These are phyloP conservation scores for Turritis glabra DNA, from an alignment of 345 rosid genomes.

Conservation along the genomic window DNA sequence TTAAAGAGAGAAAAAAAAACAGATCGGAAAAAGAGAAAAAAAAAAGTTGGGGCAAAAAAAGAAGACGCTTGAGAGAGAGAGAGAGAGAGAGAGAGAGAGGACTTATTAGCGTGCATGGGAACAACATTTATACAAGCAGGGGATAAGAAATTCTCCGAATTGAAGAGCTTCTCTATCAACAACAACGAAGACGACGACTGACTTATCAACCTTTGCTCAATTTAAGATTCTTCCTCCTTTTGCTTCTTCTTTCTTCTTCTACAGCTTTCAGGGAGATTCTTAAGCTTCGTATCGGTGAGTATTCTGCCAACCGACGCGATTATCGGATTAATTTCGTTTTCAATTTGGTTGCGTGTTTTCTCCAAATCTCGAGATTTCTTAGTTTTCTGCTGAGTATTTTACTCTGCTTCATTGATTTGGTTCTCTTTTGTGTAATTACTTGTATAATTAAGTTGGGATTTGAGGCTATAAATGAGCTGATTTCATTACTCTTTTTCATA, in stretches of 20 bases:
- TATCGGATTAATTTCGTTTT: neutral
- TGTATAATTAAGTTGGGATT: neutral
- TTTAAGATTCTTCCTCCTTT: neutral
- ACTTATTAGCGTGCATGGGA: slow-evolving; percentile 38
- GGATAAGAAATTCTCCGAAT: slow-evolving; percentile 7
- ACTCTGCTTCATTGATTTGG: neutral
- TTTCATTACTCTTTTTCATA: neutral
- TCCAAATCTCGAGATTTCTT: neutral
- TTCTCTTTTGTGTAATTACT: neutral
- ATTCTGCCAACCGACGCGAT: slow-evolving; percentile 1
- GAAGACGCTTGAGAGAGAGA: no score
- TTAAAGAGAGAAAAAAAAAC: neutral
- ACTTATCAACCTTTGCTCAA: neutral
- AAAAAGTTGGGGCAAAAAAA: neutral
- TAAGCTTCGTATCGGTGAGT: slow-evolving; percentile 15
- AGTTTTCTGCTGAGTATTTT: neutral
- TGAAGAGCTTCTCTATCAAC: slow-evolving; percentile 3
- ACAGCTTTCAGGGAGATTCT: slow-evolving; percentile 5
- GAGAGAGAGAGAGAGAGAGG: neutral
- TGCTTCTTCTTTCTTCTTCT: neutral
- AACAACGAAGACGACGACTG: neutral
- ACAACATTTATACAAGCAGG: slow-evolving; percentile 14
- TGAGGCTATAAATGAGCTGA: neutral
- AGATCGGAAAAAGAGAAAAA: slow-evolving; percentile 31
- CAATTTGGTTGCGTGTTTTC: neutral